These are phyloP conservation scores for Chrysoporthe austroafricana DNA, from an alignment of 2,329 filamentous ascomycete species.

Conservation along the genomic window DNA sequence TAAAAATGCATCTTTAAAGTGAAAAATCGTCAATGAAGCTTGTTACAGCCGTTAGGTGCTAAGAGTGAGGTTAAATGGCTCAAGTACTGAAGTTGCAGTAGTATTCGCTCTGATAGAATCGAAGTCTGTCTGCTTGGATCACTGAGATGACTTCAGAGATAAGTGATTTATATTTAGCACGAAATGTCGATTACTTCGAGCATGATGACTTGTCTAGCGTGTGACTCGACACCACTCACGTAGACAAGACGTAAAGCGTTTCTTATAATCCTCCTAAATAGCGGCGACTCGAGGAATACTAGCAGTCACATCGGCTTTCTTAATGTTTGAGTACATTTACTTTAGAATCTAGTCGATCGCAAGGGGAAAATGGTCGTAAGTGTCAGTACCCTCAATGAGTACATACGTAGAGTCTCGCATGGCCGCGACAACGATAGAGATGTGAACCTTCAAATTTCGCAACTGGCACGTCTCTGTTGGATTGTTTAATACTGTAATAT, in stretches of 20 bases:
- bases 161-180: not conserved
- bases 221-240: not conserved
- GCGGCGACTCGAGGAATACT: not conserved
- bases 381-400: not conserved
- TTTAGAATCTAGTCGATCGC: too few relatives aligned
- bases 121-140: not conserved
- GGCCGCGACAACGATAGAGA: not conserved
- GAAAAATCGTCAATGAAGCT: not conserved
- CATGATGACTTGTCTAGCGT: not conserved
- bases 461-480: not conserved
- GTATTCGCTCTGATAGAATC: not conserved
- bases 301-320: too few relatives aligned
- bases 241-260: not conserved
- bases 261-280: too few relatives aligned
- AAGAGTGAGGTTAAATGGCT: too few relatives aligned
- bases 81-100: too few relatives aligned
- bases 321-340: too few relatives aligned
- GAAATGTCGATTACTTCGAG: not conserved
- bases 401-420: not conserved
- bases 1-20: not conserved
- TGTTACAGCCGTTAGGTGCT: not conserved
- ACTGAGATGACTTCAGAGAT: not conserved
- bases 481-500: not conserved
- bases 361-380: not conserved
- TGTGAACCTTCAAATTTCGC: not conserved